These are phyloP conservation scores for Reticulascus tulasneorum DNA, from an alignment of 2,329 filamentous ascomycete genomes.

Conservation along the genomic window DNA sequence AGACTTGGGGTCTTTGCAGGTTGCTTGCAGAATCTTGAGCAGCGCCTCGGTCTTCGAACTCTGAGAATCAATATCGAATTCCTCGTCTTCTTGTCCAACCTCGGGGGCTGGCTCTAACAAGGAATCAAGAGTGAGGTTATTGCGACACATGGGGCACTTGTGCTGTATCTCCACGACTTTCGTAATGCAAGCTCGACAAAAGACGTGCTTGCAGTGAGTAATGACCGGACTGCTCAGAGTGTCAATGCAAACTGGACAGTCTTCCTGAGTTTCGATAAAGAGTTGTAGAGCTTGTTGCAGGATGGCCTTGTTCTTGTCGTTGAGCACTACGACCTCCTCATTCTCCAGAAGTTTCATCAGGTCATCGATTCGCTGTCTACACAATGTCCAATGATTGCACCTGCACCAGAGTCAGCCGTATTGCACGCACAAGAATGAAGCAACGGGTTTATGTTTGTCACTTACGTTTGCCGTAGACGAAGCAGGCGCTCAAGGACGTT, in stretches of 20 bases:
- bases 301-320: constrained; percentile 65
- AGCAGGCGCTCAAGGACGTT: constrained; percentile 77
- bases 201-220: constrained; percentile 79
- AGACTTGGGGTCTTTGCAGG: constrained; percentile 56
- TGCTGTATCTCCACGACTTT: constrained; percentile 70
- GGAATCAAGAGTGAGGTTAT: constrained; percentile 55
- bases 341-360: constrained; percentile 66
- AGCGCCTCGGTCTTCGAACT: constrained; percentile 83
- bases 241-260: constrained; percentile 80
- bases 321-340: constrained; percentile 65
- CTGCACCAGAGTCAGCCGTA: constrained; percentile 25
- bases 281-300: constrained; percentile 73
- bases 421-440: constrained; percentile 11
- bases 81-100: constrained; percentile 38
- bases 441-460: too few species aligned
- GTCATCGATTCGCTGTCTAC: constrained; percentile 68
- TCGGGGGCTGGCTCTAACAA: constrained; percentile 64
- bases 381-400: constrained; percentile 86
- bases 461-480: constrained; percentile 69
- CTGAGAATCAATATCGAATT: constrained; percentile 59
- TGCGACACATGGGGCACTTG: constrained; percentile 82
- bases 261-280: constrained; percentile 74
- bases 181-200: constrained; percentile 70
- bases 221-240: constrained; percentile 69
- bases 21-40: constrained; percentile 69